phyloP scores from a whole-genome alignment of 2,329 filamentous ascomycete species.

The Aspergillus fructus region DNA sequence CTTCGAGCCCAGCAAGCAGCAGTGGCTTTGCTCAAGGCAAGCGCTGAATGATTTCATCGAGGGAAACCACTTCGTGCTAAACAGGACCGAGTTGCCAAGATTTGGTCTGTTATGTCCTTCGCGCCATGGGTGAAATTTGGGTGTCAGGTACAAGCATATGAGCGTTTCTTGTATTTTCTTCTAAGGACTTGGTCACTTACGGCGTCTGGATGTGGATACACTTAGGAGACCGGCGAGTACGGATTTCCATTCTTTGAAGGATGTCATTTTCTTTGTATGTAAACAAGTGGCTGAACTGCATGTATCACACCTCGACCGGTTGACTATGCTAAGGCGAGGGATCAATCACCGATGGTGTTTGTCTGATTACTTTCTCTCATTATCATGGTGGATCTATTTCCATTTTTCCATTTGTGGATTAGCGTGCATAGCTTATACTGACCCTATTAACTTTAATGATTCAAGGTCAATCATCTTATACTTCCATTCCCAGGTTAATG shows the following conservation, averaged over 20 bases:
- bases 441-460: conserved; percentile 32
- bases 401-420: conserved; percentile 25
- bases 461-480: conserved; percentile 41
- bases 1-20: conserved; percentile 53
- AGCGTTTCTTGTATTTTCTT: conserved; percentile 12
- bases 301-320: neutral
- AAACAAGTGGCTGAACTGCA: neutral
- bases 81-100: neutral
- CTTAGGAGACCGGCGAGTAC: neutral
- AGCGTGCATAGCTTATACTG: conserved; percentile 23
- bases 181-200: conserved; percentile 9
- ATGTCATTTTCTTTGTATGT: conserved; percentile 8
- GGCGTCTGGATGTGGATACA: conserved; percentile 16
- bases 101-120: conserved; percentile 4
- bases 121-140: neutral
- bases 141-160: conserved; percentile 19
- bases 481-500: conserved; percentile 39
- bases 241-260: neutral
- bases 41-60: conserved; percentile 6
- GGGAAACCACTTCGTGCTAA: neutral
- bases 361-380: conserved; percentile 12
- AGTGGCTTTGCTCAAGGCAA: conserved; percentile 30
- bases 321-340: neutral
- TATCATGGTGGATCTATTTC: conserved; percentile 1
- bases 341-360: neutral